Base-by-base conservation (phyloP, 352 stramenopile genomes). In the Pythium pectinolyticum region DNA sequence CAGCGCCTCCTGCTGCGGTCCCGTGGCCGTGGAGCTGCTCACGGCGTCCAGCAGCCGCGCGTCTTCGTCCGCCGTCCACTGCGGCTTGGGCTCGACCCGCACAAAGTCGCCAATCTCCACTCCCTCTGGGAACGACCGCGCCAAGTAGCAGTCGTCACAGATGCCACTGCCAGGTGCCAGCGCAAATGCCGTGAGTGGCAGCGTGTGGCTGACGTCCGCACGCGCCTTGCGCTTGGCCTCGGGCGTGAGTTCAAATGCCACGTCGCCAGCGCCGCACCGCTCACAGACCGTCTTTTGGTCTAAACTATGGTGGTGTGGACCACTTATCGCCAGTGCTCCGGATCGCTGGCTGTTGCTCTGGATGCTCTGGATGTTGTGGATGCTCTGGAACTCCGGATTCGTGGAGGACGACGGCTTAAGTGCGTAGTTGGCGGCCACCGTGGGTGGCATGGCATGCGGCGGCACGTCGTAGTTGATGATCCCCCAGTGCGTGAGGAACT, bases 401-500 rank as follows among this genome's bases (percentile, higher is more conserved):
- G 35, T 39, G 3, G 53, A 5, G 2, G 15, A 1, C 19, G 54
- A 54, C 25, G 78, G 63, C 39, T 68, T 67, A 40, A 83, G 67
- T 57, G 78, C 67, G 60, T 90, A 93, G 46, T 89, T 89, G 19
- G 80, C 65, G 63, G 88, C 74, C 0, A 80, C 46, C 1, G 78
- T 50, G 7, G 80, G 75, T 1, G 77, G 80, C 74, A 88, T 84
- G 11, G 79, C 77, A 47, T 92, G 83, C 4, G 83, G 82, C 12
- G 83, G 83, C 5, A 94, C 86, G 68, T 89, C 73, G 66, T 88
- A 94, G 70, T 94, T 94, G 50, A 94, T 94, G 43, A 94, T 69
- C 1, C 86, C 86, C 86, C 86, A 94, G 63, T 94, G 86, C 39
- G 75, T 88, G 51, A 94, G 64, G 58, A 94, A 94, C 72, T 94